Evolutionary conservation across 192 early-diverging fungal species (phyloP).

Genomic region (Coemansia sp.): DNA sequence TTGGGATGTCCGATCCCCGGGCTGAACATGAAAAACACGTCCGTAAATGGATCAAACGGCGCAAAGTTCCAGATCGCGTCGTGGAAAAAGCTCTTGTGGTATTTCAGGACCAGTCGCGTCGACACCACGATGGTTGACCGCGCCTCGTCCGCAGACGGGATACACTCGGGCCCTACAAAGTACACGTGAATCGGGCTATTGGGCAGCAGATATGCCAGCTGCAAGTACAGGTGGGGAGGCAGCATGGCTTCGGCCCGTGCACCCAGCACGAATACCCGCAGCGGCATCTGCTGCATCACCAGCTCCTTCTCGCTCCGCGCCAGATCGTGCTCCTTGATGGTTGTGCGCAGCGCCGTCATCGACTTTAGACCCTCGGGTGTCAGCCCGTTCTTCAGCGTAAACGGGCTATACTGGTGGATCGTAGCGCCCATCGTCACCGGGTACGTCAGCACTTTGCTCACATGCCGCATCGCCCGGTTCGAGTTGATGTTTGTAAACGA

Average conservation of each 20-base stretch:
- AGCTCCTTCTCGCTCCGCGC: slow-evolving; percentile 54
- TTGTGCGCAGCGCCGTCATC: slow-evolving; percentile 58
- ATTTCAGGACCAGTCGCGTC: slow-evolving; percentile 64
- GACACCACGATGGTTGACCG: slow-evolving; percentile 51
- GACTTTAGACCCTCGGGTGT: slow-evolving; percentile 74
- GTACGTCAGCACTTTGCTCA: slow-evolving; percentile 76
- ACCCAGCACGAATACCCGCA: slow-evolving; percentile 68
- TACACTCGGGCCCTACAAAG: slow-evolving; percentile 76
- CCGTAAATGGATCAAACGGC: slow-evolving; percentile 75
- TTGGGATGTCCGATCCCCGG: slow-evolving; percentile 67
- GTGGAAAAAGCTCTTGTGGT: slow-evolving; percentile 65
- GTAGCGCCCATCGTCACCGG: slow-evolving; percentile 73
- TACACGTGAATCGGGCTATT: slow-evolving; percentile 71
- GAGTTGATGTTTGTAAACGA: slow-evolving; percentile 71
- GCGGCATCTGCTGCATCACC: slow-evolving; percentile 55
- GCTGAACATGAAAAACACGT: slow-evolving; percentile 76
- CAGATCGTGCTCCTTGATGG: slow-evolving; percentile 53
- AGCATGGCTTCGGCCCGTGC: slow-evolving; percentile 73
- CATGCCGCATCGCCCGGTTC: slow-evolving; percentile 70
- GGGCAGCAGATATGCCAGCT: slow-evolving; percentile 71
- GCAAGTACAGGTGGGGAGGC: slow-evolving; percentile 72
- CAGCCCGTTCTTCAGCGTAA: slow-evolving; percentile 59
- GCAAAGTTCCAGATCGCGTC: slow-evolving; percentile 57
- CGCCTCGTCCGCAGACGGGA: slow-evolving; percentile 56
- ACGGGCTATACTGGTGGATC: slow-evolving; percentile 71